Percentiles rank a stretch among this genome's conserved stretches.
Conservation (phyloP, 495 filamentous ascomycete genomes). For the Penicillium simplicissimum region DNA sequence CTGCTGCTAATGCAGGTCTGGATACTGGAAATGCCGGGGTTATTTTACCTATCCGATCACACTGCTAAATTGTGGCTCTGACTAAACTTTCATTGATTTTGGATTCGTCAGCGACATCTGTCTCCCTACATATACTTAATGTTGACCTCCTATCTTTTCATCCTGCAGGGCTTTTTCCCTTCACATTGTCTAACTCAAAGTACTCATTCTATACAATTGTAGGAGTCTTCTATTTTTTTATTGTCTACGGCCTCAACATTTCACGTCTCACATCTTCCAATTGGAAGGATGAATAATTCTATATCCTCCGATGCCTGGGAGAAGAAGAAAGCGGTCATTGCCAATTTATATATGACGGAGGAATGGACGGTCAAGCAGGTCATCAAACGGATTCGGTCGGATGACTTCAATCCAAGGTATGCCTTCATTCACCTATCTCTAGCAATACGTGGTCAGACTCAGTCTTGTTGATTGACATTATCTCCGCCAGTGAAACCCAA, state of each 20-base stretch:
- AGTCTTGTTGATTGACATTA: background rate
- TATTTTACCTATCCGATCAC: no score
- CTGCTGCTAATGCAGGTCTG: no score
- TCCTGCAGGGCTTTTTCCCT: background rate
- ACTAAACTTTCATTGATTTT: no score
- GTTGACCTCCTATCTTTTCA: background rate
- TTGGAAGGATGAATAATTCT: conserved; percentile 45
- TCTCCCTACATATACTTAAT: no score
- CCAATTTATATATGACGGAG: conserved; percentile 50
- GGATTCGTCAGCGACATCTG: no score
- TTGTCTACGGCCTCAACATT: background rate
- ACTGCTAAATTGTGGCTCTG: no score
- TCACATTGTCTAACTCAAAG: background rate
- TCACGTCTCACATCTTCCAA: background rate
- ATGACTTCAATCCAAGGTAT: conserved; percentile 52
- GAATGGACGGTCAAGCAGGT: conserved; percentile 53
- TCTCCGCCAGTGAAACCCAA: conserved; percentile 43
- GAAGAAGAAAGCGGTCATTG: conserved; percentile 50
- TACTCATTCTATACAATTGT: background rate
- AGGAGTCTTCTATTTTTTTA: background rate
- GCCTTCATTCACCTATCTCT: background rate
- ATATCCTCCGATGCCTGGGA: conserved; percentile 53
- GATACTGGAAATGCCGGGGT: no score
- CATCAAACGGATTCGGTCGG: conserved; percentile 50
- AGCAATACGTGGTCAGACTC: background rate